These are phyloP conservation scores for Alternaria brassicicola DNA, from an alignment of 2,329 filamentous ascomycete genomes.

Conservation along the genomic window DNA sequence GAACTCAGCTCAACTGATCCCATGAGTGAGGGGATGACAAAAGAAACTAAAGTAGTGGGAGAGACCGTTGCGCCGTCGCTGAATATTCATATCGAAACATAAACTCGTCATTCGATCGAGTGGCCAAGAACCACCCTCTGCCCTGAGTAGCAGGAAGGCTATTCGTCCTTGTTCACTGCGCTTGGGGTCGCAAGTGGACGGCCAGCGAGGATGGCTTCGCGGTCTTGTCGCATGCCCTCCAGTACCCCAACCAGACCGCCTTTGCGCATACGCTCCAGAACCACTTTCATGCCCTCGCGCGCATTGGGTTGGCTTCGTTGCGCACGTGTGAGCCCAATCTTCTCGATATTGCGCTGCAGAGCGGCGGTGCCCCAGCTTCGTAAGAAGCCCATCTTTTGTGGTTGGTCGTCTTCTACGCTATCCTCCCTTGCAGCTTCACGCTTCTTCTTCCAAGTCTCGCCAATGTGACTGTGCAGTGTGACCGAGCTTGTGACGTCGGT, in stretches of 20 bases:
- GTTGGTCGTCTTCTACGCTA: constrained; percentile 52
- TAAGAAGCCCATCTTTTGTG: constrained; percentile 62
- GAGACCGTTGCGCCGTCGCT: constrained; percentile 42
- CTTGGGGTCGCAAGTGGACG: constrained; percentile 24
- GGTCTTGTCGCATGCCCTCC: constrained; percentile 71
- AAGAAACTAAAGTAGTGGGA: constrained; percentile 17
- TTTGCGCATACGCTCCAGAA: constrained; percentile 71
- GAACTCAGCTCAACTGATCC: constrained; percentile 10
- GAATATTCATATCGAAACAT: constrained; percentile 27
- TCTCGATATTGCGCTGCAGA: constrained; percentile 81
- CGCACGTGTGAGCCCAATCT: constrained; percentile 76
- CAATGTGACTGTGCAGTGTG: constrained; percentile 73
- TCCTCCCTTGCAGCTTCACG: constrained; percentile 51
- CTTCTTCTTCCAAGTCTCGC: constrained; percentile 66
- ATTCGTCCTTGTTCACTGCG: constrained; percentile 31
- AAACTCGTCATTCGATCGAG: background rate
- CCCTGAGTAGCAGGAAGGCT: background rate
- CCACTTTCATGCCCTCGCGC: constrained; percentile 81
- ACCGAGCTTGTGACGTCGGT: constrained; percentile 78
- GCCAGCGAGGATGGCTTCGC: constrained; percentile 50
- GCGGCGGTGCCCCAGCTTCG: constrained; percentile 70
- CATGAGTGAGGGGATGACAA: constrained; percentile 11
- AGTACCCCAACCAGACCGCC: constrained; percentile 73
- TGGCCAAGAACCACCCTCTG: background rate
- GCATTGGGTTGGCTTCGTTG: constrained; percentile 80